Percentiles rank a stretch among this genome's conserved stretches.
phyloP scores from a whole-genome alignment of 1,284 basidiomycete species.

The Cerrena zonata region DNA sequence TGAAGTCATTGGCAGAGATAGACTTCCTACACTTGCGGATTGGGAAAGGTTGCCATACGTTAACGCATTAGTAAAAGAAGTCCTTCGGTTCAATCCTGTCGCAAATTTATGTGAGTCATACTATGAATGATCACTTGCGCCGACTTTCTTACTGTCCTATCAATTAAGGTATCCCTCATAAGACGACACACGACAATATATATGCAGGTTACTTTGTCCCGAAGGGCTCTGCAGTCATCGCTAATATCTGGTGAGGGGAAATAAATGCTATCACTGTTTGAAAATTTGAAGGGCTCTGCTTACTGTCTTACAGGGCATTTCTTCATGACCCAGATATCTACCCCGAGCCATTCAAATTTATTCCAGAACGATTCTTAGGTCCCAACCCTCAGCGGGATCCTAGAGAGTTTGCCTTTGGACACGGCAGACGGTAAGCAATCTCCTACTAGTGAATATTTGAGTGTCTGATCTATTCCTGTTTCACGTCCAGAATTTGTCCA shows the following conservation, averaged over 20 bases:
- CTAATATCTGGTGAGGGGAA: slow-evolving; percentile 8
- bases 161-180: slow-evolving; percentile 2
- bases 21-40: slow-evolving; percentile 31
- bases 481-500: slow-evolving; percentile 1
- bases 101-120: slow-evolving; percentile 26
- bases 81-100: slow-evolving; percentile 26
- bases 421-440: slow-evolving; percentile 9
- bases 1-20: slow-evolving; percentile 27
- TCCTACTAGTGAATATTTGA: background rate
- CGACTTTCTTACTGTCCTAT: background rate
- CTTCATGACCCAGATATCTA: slow-evolving; percentile 4
- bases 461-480: background rate
- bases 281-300: too few relatives aligned
- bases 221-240: slow-evolving; percentile 13
- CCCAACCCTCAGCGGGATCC: slow-evolving; percentile 3
- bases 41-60: slow-evolving; percentile 29
- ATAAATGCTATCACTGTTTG: background rate
- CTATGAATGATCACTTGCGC: background rate
- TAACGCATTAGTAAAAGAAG: slow-evolving; percentile 33
- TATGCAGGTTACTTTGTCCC: slow-evolving; percentile 17
- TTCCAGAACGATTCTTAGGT: slow-evolving; percentile 4
- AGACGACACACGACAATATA: slow-evolving; percentile 9
- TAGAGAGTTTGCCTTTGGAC: slow-evolving; percentile 7
- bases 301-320: background rate
- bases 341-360: slow-evolving; percentile 3